Evolutionary conservation across 441 rosid genomes (phyloP), one percentile per base, ranked within the genome.

Genomic region (Aleurites moluccanus): DNA sequence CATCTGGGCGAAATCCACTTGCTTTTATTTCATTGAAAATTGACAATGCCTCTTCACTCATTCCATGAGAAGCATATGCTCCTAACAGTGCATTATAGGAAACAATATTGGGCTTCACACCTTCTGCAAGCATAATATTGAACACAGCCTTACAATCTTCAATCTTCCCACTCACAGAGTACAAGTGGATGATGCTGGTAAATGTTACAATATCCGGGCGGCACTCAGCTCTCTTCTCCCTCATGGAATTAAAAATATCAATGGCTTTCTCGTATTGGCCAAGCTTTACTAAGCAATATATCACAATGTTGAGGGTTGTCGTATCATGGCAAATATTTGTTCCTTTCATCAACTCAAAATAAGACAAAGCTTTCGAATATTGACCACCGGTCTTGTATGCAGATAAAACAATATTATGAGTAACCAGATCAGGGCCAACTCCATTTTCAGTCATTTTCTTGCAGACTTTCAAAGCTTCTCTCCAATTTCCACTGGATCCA

Each of bases 401-500:
- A 64, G 97, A 90, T 76, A 94, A 82, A 72, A 94, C 82, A 82
- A 91, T 91, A 81, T 94, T 94, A 79, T 92, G 97, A 70, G 98
- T 92, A 69, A 94, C 97, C 57, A 92, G 84, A 84, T 94, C 97
- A 33, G 98, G 98, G 52, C 98, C 97, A 80, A 94, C 91, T 63
- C 98, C 98, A 80, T 92, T 92, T 81, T 94, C 98, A 14, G 97
- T 91, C 98, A 94, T 91, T 84, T 82, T 83, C 91, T 89, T 90
- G 88, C 92, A 91, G 64, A 94, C 80, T 82, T 87, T 88, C 72
- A 94, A 78, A 71, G 95, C 97, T 67, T 90, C 95, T 86, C 91
- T 88, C 98, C 98, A 94, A 77, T 94, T 92, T 81, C 98, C 98
- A 82, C 95, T 89, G 61, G 96, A 94, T 69, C 98, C 98, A 77